phyloP scores from a whole-genome alignment of 176 grass and related monocot species.

The Eleusine indica region DNA sequence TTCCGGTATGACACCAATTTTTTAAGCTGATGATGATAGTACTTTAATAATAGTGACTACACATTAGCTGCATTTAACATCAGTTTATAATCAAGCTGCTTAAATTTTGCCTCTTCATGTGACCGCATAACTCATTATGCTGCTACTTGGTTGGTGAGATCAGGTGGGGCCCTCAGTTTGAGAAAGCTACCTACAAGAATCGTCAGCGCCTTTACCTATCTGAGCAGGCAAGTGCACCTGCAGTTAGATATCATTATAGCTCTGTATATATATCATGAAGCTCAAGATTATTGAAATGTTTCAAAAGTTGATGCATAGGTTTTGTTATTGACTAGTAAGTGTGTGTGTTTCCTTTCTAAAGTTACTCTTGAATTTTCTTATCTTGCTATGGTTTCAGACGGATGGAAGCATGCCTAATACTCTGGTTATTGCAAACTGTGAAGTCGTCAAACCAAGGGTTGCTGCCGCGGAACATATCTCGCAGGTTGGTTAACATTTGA shows the following conservation, averaged over 20 bases:
- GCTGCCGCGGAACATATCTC: slow-evolving; percentile 87
- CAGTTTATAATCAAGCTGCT: background rate
- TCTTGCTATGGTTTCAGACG: slow-evolving; percentile 59
- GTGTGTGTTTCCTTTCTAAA: background rate
- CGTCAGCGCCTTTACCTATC: slow-evolving; percentile 82
- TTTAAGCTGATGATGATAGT: background rate
- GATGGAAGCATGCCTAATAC: slow-evolving; percentile 84
- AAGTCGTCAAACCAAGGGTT: slow-evolving; percentile 85
- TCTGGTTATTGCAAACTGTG: slow-evolving; percentile 83
- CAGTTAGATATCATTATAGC: background rate
- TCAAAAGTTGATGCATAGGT: slow-evolving; percentile 23
- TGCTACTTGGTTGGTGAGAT: slow-evolving; percentile 39
- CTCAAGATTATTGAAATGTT: slow-evolving; percentile 3
- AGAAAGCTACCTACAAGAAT: slow-evolving; percentile 74
- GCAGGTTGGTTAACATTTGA: slow-evolving; percentile 54
- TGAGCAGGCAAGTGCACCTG: slow-evolving; percentile 63
- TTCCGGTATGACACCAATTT: background rate
- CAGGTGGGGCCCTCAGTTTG: slow-evolving; percentile 87
- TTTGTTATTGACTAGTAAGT: slow-evolving; percentile 3
- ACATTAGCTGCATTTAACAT: slow-evolving; percentile 13
- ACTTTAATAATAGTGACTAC: background rate
- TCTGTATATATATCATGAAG: background rate
- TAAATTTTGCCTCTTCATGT: background rate
- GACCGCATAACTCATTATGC: slow-evolving; percentile 22
- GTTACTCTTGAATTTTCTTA: slow-evolving; percentile 33